Base-by-base conservation (phyloP, 768 basidiomycete species). In the Trametes cinnabarina region DNA sequence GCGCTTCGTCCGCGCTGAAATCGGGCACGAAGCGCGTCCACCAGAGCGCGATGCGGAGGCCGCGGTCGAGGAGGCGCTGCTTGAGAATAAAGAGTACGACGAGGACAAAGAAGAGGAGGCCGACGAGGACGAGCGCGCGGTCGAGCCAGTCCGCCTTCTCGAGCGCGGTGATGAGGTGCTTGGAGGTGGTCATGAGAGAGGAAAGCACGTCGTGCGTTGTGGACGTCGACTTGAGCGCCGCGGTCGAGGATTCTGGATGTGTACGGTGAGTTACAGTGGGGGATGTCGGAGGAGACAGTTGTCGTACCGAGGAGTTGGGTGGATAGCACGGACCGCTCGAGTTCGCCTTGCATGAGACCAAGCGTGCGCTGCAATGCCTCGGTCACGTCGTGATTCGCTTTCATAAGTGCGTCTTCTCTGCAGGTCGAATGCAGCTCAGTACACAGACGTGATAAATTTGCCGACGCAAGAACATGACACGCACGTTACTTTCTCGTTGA, bases 71-170 rank as follows among this genome's bases (percentile, higher is more conserved):
- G 46, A 98, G 74, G 15, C 97, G 82, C 56, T 94, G 86, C 72
- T 97, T 93, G 66, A 98, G 66, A 63, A 99, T 88, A 65, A 91
- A 95, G 23, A 88, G 79, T 7, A 94, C 85, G 28, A 91, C 87
- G 17, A 94, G 82, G 57, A 86, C 60, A 76, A 99, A 99, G 71
- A 98, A 91, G 11, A 78, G 69, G 34, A 98, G 83, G 0, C 84
- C 91, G 2, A 85, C 78, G 53, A 94, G 74, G 65, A 99, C 88
- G 60, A 98, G 75, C 26, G 97, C 70, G 6, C 95, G 88, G 76
- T 99, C 97, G 19, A 95, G 76, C 85, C 90, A 88, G 76, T 98
- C 95, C 15, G 94, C 83, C 58, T 88, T 87, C 73, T 97, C 92
- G 47, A 99, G 85, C 0, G 87, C 84, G 14, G 87, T 90, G 63